Conservation (phyloP, 768 basidiomycete genomes). For the Auricularia cornea region DNA sequence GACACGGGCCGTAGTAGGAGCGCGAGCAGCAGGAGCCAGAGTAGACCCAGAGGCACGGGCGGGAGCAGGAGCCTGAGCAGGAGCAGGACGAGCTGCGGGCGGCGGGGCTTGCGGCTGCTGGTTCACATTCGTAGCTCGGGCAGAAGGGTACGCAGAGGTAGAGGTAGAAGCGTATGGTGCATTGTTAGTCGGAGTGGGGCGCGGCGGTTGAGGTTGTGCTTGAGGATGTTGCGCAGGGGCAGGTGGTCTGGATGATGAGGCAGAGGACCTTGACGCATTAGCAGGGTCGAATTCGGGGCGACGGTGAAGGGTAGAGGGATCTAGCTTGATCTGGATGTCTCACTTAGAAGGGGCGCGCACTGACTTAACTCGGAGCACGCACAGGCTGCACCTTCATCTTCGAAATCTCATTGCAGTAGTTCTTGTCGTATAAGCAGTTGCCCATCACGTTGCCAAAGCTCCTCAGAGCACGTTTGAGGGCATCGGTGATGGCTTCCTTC, state of each 20-base stretch:
- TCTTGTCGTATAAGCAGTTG: constrained; percentile 96
- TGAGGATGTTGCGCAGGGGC: constrained; percentile 7
- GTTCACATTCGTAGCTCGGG: neutral
- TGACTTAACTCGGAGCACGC: constrained; percentile 22
- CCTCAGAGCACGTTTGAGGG: constrained; percentile 78
- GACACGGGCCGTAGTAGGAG: constrained; percentile 3
- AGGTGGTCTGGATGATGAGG: neutral
- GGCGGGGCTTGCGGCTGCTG: constrained; percentile 25
- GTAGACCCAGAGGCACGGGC: constrained; percentile 5
- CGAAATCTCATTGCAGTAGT: constrained; percentile 71
- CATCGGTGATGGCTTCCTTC: constrained; percentile 97
- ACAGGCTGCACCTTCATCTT: constrained; percentile 85
- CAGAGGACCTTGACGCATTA: neutral
- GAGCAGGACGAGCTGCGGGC: neutral
- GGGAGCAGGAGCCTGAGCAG: neutral
- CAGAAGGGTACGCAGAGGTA: neutral
- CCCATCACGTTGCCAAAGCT: constrained; percentile 93
- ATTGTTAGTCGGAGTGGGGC: constrained; percentile 3
- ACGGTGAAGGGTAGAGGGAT: constrained; percentile 57
- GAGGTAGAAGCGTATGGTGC: constrained; percentile 12
- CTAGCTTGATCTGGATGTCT: constrained; percentile 51
- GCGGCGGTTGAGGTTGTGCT: constrained; percentile 14
- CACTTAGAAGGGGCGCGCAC: neutral
- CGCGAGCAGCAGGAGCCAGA: neutral
- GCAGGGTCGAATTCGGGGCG: constrained; percentile 51